phyloP scores from a whole-genome alignment of 257 asterid genomes.

The Fraxinus excelsior region DNA sequence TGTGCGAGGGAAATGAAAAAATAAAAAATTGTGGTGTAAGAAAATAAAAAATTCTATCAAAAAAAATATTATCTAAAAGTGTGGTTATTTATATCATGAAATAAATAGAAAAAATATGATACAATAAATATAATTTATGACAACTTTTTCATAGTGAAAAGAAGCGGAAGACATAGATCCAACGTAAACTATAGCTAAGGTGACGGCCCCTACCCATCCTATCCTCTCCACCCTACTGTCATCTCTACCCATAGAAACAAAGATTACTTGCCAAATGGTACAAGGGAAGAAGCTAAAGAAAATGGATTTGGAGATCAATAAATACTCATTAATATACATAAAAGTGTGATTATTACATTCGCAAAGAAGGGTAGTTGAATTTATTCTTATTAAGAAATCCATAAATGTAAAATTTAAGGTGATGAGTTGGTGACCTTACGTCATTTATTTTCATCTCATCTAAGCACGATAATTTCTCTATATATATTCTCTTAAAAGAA shows the following conservation, averaged over 20 bases:
- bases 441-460: no score
- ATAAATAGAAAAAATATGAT: no score
- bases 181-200: constrained; percentile 16
- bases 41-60: no score
- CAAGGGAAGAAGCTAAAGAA: background rate
- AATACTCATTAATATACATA: background rate
- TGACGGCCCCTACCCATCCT: constrained; percentile 41
- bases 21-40: no score
- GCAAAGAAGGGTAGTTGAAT: background rate
- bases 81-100: no score
- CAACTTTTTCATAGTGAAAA: no score
- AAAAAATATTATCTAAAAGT: no score
- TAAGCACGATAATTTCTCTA: background rate
- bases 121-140: no score
- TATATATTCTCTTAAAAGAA: background rate
- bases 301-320: constrained; percentile 15
- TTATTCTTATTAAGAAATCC: constrained; percentile 25
- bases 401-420: background rate
- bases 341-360: background rate
- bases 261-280: background rate
- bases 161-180: no score
- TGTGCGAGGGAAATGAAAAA: no score
- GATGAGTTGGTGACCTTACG: background rate
- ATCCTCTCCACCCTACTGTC: constrained; percentile 15
- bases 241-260: constrained; percentile 1